Percentiles rank a stretch among this genome's conserved stretches.
phyloP scores from a whole-genome alignment of 352 stramenopile genomes.

The Phytophthora cajani region DNA sequence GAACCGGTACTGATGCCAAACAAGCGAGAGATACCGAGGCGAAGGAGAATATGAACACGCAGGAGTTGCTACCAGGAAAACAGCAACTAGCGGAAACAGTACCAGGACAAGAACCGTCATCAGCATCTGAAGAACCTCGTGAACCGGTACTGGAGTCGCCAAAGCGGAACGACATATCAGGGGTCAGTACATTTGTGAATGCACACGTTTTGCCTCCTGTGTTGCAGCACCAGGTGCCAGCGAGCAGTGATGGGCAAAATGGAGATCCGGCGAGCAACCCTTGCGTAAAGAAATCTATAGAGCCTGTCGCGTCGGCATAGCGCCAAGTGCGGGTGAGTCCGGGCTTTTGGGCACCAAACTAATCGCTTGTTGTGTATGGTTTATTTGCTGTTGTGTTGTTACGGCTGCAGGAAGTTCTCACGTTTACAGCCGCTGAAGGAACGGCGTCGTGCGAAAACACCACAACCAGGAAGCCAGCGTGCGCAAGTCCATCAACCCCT shows the following conservation, averaged over 20 bases:
- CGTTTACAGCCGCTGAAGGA: constrained; percentile 5
- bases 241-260: constrained; percentile 35
- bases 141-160: constrained; percentile 4
- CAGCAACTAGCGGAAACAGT: not conserved
- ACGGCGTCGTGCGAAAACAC: not conserved
- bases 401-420: not conserved
- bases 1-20: not conserved
- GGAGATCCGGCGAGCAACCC: constrained; percentile 28
- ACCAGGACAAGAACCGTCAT: constrained; percentile 4
- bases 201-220: constrained; percentile 29
- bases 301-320: constrained; percentile 34
- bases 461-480: constrained; percentile 6
- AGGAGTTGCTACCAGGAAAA: not conserved
- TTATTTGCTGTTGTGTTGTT: constrained; percentile 17
- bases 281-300: constrained; percentile 51
- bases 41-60: constrained; percentile 8
- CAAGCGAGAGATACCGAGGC: constrained; percentile 11
- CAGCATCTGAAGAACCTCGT: not conserved
- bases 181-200: constrained; percentile 45
- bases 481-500: constrained; percentile 4
- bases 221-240: constrained; percentile 28
- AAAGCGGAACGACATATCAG: constrained; percentile 23
- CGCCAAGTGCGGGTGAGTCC: constrained; percentile 36
- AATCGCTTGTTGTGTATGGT: constrained; percentile 40
- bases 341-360: constrained; percentile 30